Conservation (phyloP, 495 filamentous ascomycete genomes). For the Pyronema domesticum region DNA sequence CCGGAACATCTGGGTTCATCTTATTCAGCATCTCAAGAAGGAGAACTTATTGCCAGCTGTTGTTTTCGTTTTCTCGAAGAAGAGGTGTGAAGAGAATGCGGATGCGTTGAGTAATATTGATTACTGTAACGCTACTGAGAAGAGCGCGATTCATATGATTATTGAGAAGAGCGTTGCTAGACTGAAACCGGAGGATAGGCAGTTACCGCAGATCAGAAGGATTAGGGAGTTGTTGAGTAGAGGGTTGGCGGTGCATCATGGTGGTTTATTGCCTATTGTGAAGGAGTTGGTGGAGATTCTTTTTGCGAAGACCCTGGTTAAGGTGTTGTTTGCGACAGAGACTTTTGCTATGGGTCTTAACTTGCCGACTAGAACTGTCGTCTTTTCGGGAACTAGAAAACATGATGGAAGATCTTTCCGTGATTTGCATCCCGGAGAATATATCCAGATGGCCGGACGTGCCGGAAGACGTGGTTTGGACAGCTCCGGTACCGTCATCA, state of each 20-base stretch:
- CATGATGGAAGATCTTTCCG: conserved; percentile 83
- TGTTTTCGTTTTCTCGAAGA: conserved; percentile 98
- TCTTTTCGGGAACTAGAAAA: conserved; percentile 93
- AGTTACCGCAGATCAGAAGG: conserved; percentile 74
- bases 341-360: conserved; percentile 98
- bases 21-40: conserved; percentile 79
- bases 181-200: conserved; percentile 74
- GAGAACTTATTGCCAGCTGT: conserved; percentile 73
- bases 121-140: conserved; percentile 78
- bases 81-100: conserved; percentile 88
- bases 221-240: conserved; percentile 69
- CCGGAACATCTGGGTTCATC: conserved; percentile 88
- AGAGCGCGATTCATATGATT: conserved; percentile 92
- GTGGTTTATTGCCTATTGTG: conserved; percentile 84
- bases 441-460: conserved; percentile 95
- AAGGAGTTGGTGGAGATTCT: conserved; percentile 96
- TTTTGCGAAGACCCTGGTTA: conserved; percentile 85
- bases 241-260: conserved; percentile 92
- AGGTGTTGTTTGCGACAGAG: conserved; percentile 92
- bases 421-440: conserved; percentile 84
- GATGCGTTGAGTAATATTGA: conserved; percentile 88
- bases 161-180: conserved; percentile 90
- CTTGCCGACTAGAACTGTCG: conserved; percentile 84
- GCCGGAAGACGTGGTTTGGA: conserved; percentile 88
- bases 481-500: conserved; percentile 79